Base-by-base conservation (phyloP, 2,329 filamentous ascomycete species). In the Lecanosticta acicola region DNA sequence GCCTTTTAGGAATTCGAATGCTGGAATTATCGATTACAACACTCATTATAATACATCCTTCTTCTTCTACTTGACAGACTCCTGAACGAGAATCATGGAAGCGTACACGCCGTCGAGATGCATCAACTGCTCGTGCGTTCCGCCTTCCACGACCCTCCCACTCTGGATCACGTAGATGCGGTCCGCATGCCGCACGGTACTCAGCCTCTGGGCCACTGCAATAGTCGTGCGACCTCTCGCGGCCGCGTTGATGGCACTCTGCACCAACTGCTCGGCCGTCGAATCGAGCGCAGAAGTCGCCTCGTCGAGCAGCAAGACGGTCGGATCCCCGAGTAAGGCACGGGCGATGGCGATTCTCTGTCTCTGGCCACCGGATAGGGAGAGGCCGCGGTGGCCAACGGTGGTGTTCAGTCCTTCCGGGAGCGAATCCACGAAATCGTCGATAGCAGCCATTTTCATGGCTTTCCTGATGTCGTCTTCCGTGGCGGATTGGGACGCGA, bases 251-350 rank as follows among this genome's bases (percentile, higher is more conserved):
- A 90, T 80, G 0, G 84, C 84, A 0, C 69, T 70, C 65, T 89
- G 81, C 9, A 87, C 79, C 0, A 81, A 67, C 52, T 76, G 76
- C 59, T 86, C 83, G 0, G 76, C 80, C 56, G 82, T 76, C 0
- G 80, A 80, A 53, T 87, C 83, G 0, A 87, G 69, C 43, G 70
- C 74, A 1, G 69, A 74, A 0, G 78, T 81, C 3, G 79, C 77
- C 59, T 82, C 78, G 42, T 83, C 79, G 0, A 83, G 64, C 1
- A 82, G 63, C 4, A 81, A 60, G 3, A 81, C 58, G 5, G 62
- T 59, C 0, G 77, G 77, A 16, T 73, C 68, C 1, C 76, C 68
- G 4, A 80, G 66, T 3, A 80, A 60, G 0, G 77, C 76, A 2
- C 76, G 66, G 0, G 77, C 76, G 32, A 80, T 74, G 1, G 72